Conservation (phyloP, 2,329 filamentous ascomycete genomes). For the Colletotrichum sp. region DNA sequence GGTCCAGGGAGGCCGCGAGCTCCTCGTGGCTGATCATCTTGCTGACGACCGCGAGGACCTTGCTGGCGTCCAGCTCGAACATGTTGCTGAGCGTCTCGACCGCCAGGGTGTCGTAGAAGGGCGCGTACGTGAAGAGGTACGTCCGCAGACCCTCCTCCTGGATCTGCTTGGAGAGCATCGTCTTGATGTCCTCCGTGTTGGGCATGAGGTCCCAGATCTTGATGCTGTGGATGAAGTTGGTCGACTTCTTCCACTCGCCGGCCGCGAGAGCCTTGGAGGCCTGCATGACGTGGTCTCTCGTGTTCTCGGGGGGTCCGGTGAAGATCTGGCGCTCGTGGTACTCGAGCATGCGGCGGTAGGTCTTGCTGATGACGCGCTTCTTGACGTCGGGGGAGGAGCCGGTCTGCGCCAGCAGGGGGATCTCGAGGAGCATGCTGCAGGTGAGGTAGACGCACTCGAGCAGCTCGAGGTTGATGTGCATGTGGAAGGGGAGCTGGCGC, state of each 20-base stretch:
- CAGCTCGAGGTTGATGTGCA: slow-evolving; percentile 99
- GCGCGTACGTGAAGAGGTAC: slow-evolving; percentile 98
- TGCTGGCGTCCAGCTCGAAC: slow-evolving; percentile 92
- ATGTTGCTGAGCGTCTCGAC: slow-evolving; percentile 85
- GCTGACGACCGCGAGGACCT: slow-evolving; percentile 93
- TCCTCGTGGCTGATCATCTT: slow-evolving; percentile 99
- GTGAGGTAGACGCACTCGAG: slow-evolving; percentile 98
- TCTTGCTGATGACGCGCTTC: slow-evolving; percentile 99
- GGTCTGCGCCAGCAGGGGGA: slow-evolving; percentile 94
- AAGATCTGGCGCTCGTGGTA: slow-evolving; percentile 99
- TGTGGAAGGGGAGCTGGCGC: slow-evolving; percentile 98
- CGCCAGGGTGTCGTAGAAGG: slow-evolving; percentile 97
- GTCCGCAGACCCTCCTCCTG: slow-evolving; percentile 98
- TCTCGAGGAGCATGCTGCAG: slow-evolving; percentile 99
- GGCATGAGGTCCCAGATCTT: slow-evolving; percentile 99
- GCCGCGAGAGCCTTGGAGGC: slow-evolving; percentile 95
- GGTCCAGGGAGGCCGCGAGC: slow-evolving; percentile 92
- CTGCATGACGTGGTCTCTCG: slow-evolving; percentile 98
- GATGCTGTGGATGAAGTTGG: slow-evolving; percentile 92
- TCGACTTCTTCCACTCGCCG: slow-evolving; percentile 98
- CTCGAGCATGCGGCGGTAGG: slow-evolving; percentile 97
- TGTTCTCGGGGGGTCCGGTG: slow-evolving; percentile 98
- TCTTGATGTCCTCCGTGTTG: slow-evolving; percentile 90
- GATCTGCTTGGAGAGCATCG: slow-evolving; percentile 96
- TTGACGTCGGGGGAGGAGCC: slow-evolving; percentile 96